Evolutionary conservation across 768 basidiomycete genomes (phyloP).

Genomic region (Phylloporus sp.): DNA sequence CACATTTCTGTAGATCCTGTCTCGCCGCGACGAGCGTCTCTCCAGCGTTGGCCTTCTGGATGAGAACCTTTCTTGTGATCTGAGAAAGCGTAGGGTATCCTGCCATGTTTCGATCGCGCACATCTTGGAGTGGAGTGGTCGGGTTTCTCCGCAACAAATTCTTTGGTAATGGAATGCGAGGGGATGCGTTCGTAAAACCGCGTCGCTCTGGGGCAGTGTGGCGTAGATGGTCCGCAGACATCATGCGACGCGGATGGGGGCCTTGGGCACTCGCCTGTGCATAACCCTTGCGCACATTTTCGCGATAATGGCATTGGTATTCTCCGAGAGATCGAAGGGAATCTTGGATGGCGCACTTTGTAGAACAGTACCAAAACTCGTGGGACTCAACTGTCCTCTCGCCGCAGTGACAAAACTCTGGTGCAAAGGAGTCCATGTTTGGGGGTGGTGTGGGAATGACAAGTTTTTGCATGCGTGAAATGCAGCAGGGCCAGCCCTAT

Average conservation of each 20-base stretch:
- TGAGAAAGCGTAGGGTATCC: conserved; percentile 19
- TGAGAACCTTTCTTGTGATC: conserved; percentile 11
- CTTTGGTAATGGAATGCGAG: neutral
- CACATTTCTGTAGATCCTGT: conserved; percentile 2
- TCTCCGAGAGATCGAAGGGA: conserved; percentile 23
- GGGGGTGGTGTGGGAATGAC: conserved; percentile 2
- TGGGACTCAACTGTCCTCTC: conserved; percentile 18
- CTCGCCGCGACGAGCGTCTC: neutral
- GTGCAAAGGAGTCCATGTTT: conserved; percentile 9
- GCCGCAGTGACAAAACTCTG: conserved; percentile 26
- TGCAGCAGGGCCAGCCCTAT: neutral
- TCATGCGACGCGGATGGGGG: conserved; percentile 6
- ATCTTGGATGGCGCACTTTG: conserved; percentile 25
- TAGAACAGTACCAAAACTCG: conserved; percentile 30
- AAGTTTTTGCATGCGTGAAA: conserved; percentile 2
- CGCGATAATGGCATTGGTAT: conserved; percentile 25
- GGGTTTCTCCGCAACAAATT: neutral
- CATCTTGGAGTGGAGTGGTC: neutral
- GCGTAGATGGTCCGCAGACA: conserved; percentile 9
- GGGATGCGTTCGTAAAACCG: neutral
- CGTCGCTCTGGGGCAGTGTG: neutral
- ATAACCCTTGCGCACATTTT: conserved; percentile 15
- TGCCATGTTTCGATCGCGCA: neutral
- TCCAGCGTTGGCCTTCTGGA: conserved; percentile 2
- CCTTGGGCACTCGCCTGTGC: neutral